Conservation (phyloP, 2,329 filamentous ascomycete species). For the Aureobasidium mangrovei region DNA sequence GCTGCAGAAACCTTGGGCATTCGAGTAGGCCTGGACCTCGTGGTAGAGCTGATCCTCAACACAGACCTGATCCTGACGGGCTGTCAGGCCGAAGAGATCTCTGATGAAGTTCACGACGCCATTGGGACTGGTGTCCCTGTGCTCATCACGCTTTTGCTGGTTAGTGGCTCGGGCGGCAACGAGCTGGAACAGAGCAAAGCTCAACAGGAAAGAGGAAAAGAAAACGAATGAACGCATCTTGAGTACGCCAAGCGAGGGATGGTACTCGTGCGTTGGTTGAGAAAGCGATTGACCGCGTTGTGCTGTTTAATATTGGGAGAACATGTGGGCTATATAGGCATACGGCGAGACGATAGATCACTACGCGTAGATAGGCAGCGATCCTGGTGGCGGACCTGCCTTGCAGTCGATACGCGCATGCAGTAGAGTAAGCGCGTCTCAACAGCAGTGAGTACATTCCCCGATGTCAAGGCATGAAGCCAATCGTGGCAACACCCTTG, state of each 20-base stretch:
- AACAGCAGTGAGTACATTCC: conserved; percentile 20
- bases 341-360: not conserved
- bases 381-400: conserved; percentile 18
- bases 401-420: conserved; percentile 23
- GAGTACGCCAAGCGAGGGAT: conserved; percentile 13
- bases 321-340: conserved; percentile 10
- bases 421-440: not conserved
- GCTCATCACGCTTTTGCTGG: conserved; percentile 16
- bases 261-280: not conserved
- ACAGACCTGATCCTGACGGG: conserved; percentile 18
- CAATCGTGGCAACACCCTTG: conserved; percentile 25
- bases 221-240: conserved; percentile 16
- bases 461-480: conserved; percentile 22
- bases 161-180: conserved; percentile 21
- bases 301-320: conserved; percentile 4
- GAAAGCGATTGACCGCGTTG: not conserved
- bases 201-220: conserved; percentile 11
- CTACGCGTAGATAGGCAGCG: not conserved
- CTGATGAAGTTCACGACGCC: conserved; percentile 19
- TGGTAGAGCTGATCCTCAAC: conserved; percentile 22
- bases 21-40: conserved; percentile 21
- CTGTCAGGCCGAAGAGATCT: conserved; percentile 20
- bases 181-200: conserved; percentile 18
- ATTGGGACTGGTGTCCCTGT: conserved; percentile 15
- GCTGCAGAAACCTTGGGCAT: conserved; percentile 17